Evolutionary conservation across 2,329 filamentous ascomycete genomes (phyloP), one percentile per base, ranked within the genome.

Genomic region (Colletotrichum sidae): DNA sequence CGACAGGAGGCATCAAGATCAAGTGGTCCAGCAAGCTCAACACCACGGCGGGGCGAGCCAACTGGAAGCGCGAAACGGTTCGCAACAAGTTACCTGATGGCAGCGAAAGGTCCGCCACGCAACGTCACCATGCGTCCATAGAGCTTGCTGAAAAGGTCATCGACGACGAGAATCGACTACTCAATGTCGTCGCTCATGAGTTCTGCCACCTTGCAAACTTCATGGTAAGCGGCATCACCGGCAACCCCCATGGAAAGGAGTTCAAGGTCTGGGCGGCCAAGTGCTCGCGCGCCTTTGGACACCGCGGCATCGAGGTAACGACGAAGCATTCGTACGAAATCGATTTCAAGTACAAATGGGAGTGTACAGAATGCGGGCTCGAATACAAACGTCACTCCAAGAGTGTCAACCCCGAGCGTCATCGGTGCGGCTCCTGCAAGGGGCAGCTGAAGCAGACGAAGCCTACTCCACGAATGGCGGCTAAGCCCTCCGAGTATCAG

Each of bases 121-220:
- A 83, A 70, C 78, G 79, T 15, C 84, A 86, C 70, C 88, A 95
- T 75, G 93, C 93, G 9, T 88, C 84, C 13, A 97, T 98, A 72
- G 94, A 98, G 75, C 87, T 98, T 2, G 93, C 94, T 0, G 89
- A 92, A 59, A 97, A 96, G 75, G 90, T 97, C 51, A 94, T 98
- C 67, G 89, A 93, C 74, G 86, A 90, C 72, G 88, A 92, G 70
- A 78, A 91, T 63, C 88, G 93, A 3, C 85, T 98, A 1, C 84
- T 96, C 68, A 97, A 97, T 76, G 94, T 96, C 0, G 80, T 98
- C n/a, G 93, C 95, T 0, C 96, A 99, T 76, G 96, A 99, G 72
- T 98, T 96, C 80, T 98, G 96, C 76, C 96, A 99, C 74, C 81
- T 98, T 1, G 90, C 93, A 47, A 97, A 94, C 72, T 97, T 95